Conservation (phyloP, 208 protist species). For the Leishmania amazonensis region DNA sequence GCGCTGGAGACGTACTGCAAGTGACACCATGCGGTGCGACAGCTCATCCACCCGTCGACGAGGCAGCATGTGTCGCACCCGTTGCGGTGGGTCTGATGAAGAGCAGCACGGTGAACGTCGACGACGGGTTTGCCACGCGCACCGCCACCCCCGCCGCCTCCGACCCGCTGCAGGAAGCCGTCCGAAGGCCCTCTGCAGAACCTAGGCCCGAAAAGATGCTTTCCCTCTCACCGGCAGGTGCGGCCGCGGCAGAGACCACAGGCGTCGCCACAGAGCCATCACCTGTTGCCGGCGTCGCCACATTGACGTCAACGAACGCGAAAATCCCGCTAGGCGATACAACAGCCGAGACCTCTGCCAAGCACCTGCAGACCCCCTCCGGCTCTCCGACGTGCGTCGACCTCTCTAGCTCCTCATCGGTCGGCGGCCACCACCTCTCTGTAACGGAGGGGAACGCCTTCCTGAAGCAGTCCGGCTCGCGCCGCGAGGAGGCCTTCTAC, state of each 20-base stretch:
- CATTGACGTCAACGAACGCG: constrained; percentile 12
- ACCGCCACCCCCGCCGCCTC: background rate
- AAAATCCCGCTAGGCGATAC: background rate
- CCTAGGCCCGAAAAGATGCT: background rate
- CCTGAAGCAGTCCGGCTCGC: constrained; percentile 76
- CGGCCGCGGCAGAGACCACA: background rate
- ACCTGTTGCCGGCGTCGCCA: background rate
- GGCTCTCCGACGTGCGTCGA: constrained; percentile 5
- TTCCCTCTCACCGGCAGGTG: background rate
- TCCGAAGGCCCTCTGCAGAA: background rate
- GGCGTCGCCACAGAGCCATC: background rate
- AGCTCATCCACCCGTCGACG: background rate
- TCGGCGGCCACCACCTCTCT: constrained; percentile 84
- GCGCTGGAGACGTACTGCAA: background rate
- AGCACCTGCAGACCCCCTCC: background rate
- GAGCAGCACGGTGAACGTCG: background rate
- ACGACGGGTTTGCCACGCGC: background rate
- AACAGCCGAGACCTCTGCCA: background rate
- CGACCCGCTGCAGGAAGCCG: background rate
- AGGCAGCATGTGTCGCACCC: background rate
- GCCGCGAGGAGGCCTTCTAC: constrained; percentile 84
- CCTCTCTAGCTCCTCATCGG: constrained; percentile 52
- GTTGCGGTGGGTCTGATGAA: background rate
- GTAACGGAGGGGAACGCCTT: constrained; percentile 62
- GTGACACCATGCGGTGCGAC: background rate